These are phyloP conservation scores for Ammopiptanthus mongolicus DNA, from an alignment of 306 rosid species.

Conservation along the genomic window DNA sequence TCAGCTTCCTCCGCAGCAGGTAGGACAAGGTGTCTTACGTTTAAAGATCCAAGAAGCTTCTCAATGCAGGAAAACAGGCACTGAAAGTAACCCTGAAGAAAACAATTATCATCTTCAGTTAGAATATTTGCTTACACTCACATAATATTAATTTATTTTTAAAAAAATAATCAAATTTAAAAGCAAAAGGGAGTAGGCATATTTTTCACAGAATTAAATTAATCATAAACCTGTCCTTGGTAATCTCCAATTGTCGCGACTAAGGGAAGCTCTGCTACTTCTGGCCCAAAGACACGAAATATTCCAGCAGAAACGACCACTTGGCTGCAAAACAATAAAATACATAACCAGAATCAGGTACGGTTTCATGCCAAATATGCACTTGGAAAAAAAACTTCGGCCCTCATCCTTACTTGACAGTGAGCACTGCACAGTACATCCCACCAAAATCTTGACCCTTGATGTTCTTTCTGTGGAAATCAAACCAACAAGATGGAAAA, in stretches of 20 bases:
- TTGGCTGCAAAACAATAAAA: slow-evolving; percentile 35
- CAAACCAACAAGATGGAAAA: neutral
- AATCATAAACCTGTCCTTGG: slow-evolving; percentile 76
- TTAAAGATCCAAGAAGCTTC: slow-evolving; percentile 54
- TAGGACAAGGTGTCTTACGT: slow-evolving; percentile 62
- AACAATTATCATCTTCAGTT: neutral
- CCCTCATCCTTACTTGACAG: slow-evolving; percentile 62
- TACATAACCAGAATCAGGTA: neutral
- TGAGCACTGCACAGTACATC: slow-evolving; percentile 84
- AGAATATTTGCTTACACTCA: neutral
- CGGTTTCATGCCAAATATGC: neutral
- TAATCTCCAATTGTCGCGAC: slow-evolving; percentile 73
- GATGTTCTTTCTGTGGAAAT: slow-evolving; percentile 57
- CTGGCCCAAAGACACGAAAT: slow-evolving; percentile 81
- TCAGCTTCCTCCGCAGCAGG: slow-evolving; percentile 95
- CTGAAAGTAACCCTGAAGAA: slow-evolving; percentile 81
- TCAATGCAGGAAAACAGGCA: slow-evolving; percentile 79
- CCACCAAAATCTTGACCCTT: slow-evolving; percentile 85
- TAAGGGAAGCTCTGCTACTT: slow-evolving; percentile 92
- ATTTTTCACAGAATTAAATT: neutral
- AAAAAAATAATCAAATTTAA: neutral
- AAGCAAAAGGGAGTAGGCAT: no score
- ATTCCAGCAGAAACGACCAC: slow-evolving; percentile 74
- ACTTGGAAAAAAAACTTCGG: neutral
- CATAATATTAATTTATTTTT: neutral